Evolutionary conservation across 106 monocot species (phyloP).

Genomic region (Triglochin maritima): DNA sequence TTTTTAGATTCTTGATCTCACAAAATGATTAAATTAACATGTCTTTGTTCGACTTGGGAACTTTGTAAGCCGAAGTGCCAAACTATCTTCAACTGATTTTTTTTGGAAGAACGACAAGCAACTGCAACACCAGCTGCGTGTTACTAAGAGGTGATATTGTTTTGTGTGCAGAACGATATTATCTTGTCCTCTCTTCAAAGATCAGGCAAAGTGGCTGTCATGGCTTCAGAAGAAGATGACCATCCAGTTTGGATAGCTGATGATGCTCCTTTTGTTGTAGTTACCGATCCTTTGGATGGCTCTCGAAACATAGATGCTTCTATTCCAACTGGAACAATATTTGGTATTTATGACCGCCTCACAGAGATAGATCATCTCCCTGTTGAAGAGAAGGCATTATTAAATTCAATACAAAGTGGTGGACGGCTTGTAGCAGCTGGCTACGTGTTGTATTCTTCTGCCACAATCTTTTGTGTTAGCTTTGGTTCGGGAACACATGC

Average conservation of each 20-base stretch:
- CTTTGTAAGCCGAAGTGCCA: too few relatives aligned
- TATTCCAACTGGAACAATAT: conserved; percentile 96
- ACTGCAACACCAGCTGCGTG: too few relatives aligned
- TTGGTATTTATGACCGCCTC: conserved; percentile 84
- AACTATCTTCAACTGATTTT: too few relatives aligned
- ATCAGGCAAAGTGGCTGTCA: conserved; percentile 73
- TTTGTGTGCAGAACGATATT: conserved; percentile 66
- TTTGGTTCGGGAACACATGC: conserved; percentile 92
- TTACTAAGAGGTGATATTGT: too few relatives aligned
- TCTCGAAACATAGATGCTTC: conserved; percentile 97
- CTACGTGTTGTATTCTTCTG: conserved; percentile 92
- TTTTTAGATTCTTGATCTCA: too few relatives aligned
- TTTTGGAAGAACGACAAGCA: too few relatives aligned
- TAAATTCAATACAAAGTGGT: conserved; percentile 89
- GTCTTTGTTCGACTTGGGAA: too few relatives aligned
- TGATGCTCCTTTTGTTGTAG: conserved; percentile 70
- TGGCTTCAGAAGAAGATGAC: conserved; percentile 96
- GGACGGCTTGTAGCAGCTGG: conserved; percentile 70
- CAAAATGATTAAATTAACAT: too few relatives aligned
- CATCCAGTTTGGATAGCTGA: conserved; percentile 62
- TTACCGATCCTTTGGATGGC: conserved; percentile 95
- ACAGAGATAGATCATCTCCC: conserved; percentile 71
- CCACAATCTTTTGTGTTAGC: conserved; percentile 78
- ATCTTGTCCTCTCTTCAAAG: conserved; percentile 61
- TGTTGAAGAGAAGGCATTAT: conserved; percentile 64